These are phyloP conservation scores for Lachnellula occidentalis DNA, from an alignment of 2,329 filamentous ascomycete species.

Conservation along the genomic window DNA sequence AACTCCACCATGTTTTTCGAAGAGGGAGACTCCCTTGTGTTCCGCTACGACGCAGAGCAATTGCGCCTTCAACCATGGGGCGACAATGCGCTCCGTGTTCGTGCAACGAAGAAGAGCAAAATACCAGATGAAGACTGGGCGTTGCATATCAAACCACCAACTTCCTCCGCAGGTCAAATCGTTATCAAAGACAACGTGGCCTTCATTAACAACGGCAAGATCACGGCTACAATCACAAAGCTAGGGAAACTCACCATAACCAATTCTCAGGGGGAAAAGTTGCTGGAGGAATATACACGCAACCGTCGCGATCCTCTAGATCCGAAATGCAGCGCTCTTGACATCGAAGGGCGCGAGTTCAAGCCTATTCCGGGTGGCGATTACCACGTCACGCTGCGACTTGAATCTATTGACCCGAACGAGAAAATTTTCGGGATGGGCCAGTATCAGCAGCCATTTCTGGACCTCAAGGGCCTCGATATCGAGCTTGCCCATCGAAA, in stretches of 20 bases:
- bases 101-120: constrained; percentile 37
- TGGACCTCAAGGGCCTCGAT: constrained; percentile 59
- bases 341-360: constrained; percentile 46
- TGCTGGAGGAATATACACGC: constrained; percentile 47
- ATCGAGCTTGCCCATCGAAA: constrained; percentile 62
- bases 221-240: constrained; percentile 40
- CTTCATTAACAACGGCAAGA: constrained; percentile 41
- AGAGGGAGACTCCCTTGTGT: constrained; percentile 24
- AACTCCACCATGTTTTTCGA: constrained; percentile 19
- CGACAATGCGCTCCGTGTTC: constrained; percentile 41
- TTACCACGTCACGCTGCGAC: constrained; percentile 52
- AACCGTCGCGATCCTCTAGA: constrained; percentile 42
- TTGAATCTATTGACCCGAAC: constrained; percentile 48
- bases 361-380: constrained; percentile 42
- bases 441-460: constrained; percentile 58
- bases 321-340: constrained; percentile 45
- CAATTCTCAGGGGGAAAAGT: constrained; percentile 36
- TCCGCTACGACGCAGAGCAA: constrained; percentile 39
- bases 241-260: constrained; percentile 44
- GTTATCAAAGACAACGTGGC: constrained; percentile 19
- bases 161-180: neutral
- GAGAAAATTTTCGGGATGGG: constrained; percentile 66
- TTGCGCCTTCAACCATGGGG: constrained; percentile 47
- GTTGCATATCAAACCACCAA: constrained; percentile 18
- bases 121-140: constrained; percentile 40